Evolutionary conservation across 768 basidiomycete species (phyloP).

Genomic region (Postia placenta): DNA sequence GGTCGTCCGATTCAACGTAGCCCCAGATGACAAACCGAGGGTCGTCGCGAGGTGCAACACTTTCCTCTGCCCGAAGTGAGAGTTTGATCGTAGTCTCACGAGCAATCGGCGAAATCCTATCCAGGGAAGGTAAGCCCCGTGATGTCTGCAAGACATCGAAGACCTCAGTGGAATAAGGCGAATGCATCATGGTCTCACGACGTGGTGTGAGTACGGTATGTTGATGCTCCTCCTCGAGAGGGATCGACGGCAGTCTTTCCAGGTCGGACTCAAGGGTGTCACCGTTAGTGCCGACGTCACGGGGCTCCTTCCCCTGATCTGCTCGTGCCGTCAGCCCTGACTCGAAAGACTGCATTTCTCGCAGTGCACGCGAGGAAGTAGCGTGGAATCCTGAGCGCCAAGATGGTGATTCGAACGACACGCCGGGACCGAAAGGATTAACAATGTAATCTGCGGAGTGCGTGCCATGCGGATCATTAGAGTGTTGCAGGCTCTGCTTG

Average conservation of each 20-base stretch:
- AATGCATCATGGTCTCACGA: conserved; percentile 46
- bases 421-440: conserved; percentile 57
- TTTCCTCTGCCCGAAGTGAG: conserved; percentile 59
- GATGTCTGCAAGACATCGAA: conserved; percentile 82
- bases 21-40: conserved; percentile 94
- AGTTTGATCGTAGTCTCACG: conserved; percentile 64
- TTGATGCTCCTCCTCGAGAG: conserved; percentile 6
- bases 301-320: conserved; percentile 11
- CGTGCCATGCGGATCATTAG: background rate
- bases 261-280: background rate
- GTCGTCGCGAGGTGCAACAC: conserved; percentile 74
- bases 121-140: conserved; percentile 67
- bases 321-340: conserved; percentile 74
- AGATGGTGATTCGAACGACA: conserved; percentile 55
- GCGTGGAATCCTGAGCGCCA: conserved; percentile 35
- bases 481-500: conserved; percentile 24
- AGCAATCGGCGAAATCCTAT: conserved; percentile 52
- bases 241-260: conserved; percentile 3
- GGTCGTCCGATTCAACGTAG: conserved; percentile 35
- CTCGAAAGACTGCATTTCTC: conserved; percentile 86
- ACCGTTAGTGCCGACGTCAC: background rate
- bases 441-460: conserved; percentile 26
- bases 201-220: conserved; percentile 28
- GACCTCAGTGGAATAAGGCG: conserved; percentile 66
- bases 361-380: conserved; percentile 40